Base-by-base conservation (phyloP, 495 filamentous ascomycete genomes). In the Penicillium parvum region DNA sequence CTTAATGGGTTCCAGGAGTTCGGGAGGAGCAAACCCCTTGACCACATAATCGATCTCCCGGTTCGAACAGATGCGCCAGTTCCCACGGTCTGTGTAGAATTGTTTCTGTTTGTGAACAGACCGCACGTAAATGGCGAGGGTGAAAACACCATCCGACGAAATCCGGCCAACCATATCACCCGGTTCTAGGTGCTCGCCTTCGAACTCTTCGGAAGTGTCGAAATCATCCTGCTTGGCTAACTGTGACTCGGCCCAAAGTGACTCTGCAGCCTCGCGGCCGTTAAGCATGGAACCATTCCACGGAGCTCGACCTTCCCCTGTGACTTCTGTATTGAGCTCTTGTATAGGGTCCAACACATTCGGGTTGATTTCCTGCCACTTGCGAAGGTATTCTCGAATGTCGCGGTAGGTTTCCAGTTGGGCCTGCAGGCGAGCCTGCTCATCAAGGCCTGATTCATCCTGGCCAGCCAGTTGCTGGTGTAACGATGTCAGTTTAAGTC, bases 111-210 rank as follows among this genome's bases (percentile, higher is more conserved):
- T 70, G 32, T 79, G 74, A 37, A 86, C 55, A 10, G 77, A 74
- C 15, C 78, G 79, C 9, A 91, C 68, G 54, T 83, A 90, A 19
- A 94, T 73, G 19, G 80, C 85, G n/a, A 86, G 65, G 4, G 66
- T 68, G 35, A 76, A 60, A 5, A 73, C 51, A 17, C 65, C 68
- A n/a, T 67, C 64, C 3, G 60, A 43, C 2, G 48, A 48, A 6
- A 55, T 38, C 1, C 89, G 49, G 45, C 85, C 85, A 3, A 90
- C 77, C 42, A 94, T 59, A 57, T 94, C 89, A 9, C 89, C 89
- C 6, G 79, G 73, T 20, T 78, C 64, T 10, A 92, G 63, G 35
- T 70, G 72, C 2, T 65, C 64, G 9, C 67, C 65, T 22, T 68
- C 65, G 15, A 66, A 69, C 11, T 65, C 64, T 10, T 55, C 45